Percentiles rank a stretch among this genome's conserved stretches.
Evolutionary conservation across 2,329 filamentous ascomycete genomes (phyloP).

Genomic region (Fusarium sp.): DNA sequence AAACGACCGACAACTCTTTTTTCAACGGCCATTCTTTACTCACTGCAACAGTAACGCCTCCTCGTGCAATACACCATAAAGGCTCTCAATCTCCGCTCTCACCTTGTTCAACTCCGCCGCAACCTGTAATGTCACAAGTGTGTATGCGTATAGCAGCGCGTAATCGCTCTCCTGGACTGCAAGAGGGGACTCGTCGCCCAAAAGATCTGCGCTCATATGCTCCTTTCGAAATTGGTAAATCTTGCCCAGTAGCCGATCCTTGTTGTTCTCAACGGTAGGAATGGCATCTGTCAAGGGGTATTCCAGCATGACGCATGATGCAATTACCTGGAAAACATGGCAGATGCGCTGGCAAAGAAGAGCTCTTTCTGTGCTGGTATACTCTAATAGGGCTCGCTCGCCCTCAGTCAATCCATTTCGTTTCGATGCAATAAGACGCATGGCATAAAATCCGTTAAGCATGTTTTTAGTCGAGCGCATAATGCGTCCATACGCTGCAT

Average conservation of each 20-base stretch:
- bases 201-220: constrained; percentile 56
- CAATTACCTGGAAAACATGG: constrained; percentile 87
- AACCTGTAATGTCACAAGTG: constrained; percentile 73
- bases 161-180: constrained; percentile 81
- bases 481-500: constrained; percentile 76
- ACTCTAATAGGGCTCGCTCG: constrained; percentile 82
- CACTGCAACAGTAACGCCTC: constrained; percentile 68
- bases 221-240: constrained; percentile 88
- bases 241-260: constrained; percentile 86
- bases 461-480: constrained; percentile 84
- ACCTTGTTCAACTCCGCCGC: constrained; percentile 72
- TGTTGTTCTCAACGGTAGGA: constrained; percentile 81
- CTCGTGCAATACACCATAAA: constrained; percentile 72
- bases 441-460: constrained; percentile 93
- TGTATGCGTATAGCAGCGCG: constrained; percentile 92
- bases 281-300: constrained; percentile 92
- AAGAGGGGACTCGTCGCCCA: constrained; percentile 43
- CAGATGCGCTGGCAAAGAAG: constrained; percentile 89
- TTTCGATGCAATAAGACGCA: constrained; percentile 91
- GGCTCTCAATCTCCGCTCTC: constrained; percentile 68
- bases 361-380: constrained; percentile 81
- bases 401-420: constrained; percentile 80
- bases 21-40: background rate
- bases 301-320: constrained; percentile 92
- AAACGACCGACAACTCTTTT: constrained; percentile 13